Evolutionary conservation across 352 stramenopile genomes (phyloP), one percentile per base, ranked within the genome.

Genomic region (Phytophthora capsici): DNA sequence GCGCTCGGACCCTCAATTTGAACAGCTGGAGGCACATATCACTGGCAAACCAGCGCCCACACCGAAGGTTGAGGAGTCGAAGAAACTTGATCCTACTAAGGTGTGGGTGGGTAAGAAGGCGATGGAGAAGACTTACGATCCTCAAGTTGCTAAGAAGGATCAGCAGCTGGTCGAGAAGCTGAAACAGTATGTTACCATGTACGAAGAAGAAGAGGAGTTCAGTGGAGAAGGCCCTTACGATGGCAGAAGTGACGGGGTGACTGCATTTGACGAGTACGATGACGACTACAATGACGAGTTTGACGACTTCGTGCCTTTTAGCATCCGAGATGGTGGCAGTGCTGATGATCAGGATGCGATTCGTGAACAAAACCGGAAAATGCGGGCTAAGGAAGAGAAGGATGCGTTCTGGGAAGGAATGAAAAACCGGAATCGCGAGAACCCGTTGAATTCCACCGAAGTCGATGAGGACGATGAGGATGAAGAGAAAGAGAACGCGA

Each of bases 251-350:
- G 71, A 77, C 56, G 59, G 49, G 2, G 59, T 69, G 8, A 16
- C 59, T 8, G 68, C 66, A 19, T 38, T 83, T 10, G 77, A 89
- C 43, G 82, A 91, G 63, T 91, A 89, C 50, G 78, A 95, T 52
- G 87, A 94, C 63, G 87, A 95, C 54, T 95, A 93, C 72, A 93
- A 92, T 56, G 87, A 95, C 56, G 87, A 95, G 58, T 89, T 91
- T 47, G 86, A 91, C 19, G 86, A 95, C 54, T 92, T 91, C 45
- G 82, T 88, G 44, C 80, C 80, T 17, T 88, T 90, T 41, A 71
- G 78, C 46, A 66, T 89, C 25, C 63, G 77, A 10, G 82, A 88
- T 40, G 58, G 68, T 13, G 77, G 76, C 0, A 80, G 62, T 37
- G 47, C 46, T 9, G 80, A 88, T 41, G 74, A 88, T 37, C 73